These are phyloP conservation scores for Corrigiola litoralis DNA, from an alignment of 179 eudicot species.

Conservation along the genomic window DNA sequence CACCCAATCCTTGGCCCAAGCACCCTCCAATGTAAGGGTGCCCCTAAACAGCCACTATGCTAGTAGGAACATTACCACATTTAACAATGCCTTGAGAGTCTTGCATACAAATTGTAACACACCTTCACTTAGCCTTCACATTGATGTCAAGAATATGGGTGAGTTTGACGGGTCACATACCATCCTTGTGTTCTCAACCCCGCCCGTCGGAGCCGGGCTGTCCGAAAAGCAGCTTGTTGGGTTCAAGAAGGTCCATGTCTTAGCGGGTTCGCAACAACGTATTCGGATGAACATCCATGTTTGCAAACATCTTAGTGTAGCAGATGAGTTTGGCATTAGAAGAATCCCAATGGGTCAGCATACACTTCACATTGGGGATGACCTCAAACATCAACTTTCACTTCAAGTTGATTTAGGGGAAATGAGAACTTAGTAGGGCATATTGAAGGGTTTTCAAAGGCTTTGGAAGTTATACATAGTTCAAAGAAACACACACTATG, in stretches of 20 bases:
- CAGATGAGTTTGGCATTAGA: constrained; percentile 54
- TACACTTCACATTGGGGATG: constrained; percentile 76
- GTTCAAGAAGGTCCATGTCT: constrained; percentile 71
- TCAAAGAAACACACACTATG: too few relatives aligned
- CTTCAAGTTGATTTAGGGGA: constrained; percentile 23
- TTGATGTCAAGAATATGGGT: constrained; percentile 73
- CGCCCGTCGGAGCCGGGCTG: constrained; percentile 33
- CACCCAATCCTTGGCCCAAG: constrained; percentile 46
- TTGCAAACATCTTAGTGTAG: constrained; percentile 68
- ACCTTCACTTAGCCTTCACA: constrained; percentile 33
- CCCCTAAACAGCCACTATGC: constrained; percentile 30
- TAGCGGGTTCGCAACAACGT: constrained; percentile 45
- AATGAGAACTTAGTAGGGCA: neutral
- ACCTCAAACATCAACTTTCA: constrained; percentile 40
- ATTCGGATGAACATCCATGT: constrained; percentile 41
- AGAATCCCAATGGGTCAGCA: constrained; percentile 80
- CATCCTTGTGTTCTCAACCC: constrained; percentile 52
- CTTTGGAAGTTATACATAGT: neutral
- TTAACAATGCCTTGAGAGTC: constrained; percentile 41
- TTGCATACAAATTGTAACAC: constrained; percentile 53
- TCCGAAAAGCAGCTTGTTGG: constrained; percentile 51
- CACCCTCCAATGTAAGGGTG: constrained; percentile 43
- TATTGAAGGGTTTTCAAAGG: neutral
- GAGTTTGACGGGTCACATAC: constrained; percentile 67
- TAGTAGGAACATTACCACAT: constrained; percentile 32